A percentile compares a stretch with the other conserved stretches of the same genome.
phyloP scores from a whole-genome alignment of 495 filamentous ascomycete species.

The Trichoderma orchidacearum region DNA sequence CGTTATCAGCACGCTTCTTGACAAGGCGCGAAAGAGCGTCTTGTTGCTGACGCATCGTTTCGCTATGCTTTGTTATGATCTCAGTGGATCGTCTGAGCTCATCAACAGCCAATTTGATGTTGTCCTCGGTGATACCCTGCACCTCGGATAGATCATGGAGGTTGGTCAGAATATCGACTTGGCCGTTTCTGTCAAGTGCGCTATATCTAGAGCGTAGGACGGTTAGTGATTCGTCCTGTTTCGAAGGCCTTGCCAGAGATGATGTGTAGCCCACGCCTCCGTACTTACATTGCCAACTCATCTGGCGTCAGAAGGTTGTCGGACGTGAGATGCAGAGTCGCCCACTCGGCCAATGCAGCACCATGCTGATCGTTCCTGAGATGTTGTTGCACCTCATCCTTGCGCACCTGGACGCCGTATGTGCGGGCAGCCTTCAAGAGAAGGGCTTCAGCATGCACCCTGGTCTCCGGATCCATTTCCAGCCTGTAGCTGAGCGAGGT shows the following conservation, averaged over 20 bases:
- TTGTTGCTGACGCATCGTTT: slow-evolving; percentile 26
- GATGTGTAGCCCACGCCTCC: background rate
- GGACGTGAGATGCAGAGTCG: slow-evolving; percentile 20
- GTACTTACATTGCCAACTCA: slow-evolving; percentile 24
- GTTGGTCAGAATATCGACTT: slow-evolving; percentile 18
- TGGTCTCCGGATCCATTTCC: background rate
- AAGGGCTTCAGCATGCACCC: background rate
- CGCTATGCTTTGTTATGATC: slow-evolving; percentile 30
- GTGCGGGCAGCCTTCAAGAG: slow-evolving; percentile 5
- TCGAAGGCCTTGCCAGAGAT: background rate
- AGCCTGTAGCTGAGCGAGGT: background rate
- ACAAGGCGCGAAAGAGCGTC: slow-evolving; percentile 26
- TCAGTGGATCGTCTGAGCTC: slow-evolving; percentile 31
- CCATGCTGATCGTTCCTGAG: slow-evolving; percentile 9
- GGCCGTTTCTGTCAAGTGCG: slow-evolving; percentile 19
- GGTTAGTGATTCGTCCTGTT: slow-evolving; percentile 3
- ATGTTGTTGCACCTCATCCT: slow-evolving; percentile 8
- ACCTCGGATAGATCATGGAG: slow-evolving; percentile 18
- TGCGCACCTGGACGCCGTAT: slow-evolving; percentile 12
- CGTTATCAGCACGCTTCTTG: slow-evolving; percentile 9
- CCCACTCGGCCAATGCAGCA: slow-evolving; percentile 22
- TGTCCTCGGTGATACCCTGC: slow-evolving; percentile 20
- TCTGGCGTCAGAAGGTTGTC: slow-evolving; percentile 29
- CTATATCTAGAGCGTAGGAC: slow-evolving; percentile 16
- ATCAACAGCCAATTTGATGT: slow-evolving; percentile 27